phyloP scores from a whole-genome alignment of 495 filamentous ascomycete species.

The Pyrenopolyporus hunteri region DNA sequence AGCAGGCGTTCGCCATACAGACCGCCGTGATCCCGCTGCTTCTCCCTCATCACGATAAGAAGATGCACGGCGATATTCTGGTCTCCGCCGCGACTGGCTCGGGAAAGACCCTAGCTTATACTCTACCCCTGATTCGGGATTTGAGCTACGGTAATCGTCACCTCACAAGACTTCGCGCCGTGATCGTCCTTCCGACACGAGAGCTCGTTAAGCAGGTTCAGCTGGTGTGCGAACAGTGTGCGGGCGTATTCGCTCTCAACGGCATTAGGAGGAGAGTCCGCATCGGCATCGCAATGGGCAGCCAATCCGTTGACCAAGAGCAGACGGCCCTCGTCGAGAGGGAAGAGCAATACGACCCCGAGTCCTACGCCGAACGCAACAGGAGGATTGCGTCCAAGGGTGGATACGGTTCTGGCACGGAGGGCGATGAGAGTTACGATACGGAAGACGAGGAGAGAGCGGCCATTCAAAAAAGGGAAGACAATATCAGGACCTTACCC shows the following conservation, averaged over 20 bases:
- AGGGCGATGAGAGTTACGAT: slow-evolving; percentile 34
- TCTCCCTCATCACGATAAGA: slow-evolving; percentile 59
- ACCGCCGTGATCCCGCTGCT: slow-evolving; percentile 79
- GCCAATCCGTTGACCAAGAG: slow-evolving; percentile 75
- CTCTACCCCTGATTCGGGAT: slow-evolving; percentile 82
- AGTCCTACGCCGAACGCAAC: slow-evolving; percentile 39
- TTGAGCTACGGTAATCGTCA: slow-evolving; percentile 59
- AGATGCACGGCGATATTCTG: slow-evolving; percentile 74
- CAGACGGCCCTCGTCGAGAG: slow-evolving; percentile 67
- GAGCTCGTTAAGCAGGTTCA: slow-evolving; percentile 86
- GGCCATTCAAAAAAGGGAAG: slow-evolving; percentile 37
- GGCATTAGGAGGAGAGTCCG: slow-evolving; percentile 65
- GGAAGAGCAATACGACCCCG: slow-evolving; percentile 56
- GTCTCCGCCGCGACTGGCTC: slow-evolving; percentile 91
- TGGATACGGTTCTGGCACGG: slow-evolving; percentile 17
- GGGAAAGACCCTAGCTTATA: slow-evolving; percentile 90
- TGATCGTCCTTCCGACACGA: slow-evolving; percentile 88
- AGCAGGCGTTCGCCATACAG: slow-evolving; percentile 84
- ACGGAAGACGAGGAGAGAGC: slow-evolving; percentile 41
- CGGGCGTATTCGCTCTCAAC: slow-evolving; percentile 51
- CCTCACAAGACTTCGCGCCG: slow-evolving; percentile 68
- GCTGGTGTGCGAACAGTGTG: slow-evolving; percentile 71
- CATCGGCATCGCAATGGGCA: slow-evolving; percentile 82
- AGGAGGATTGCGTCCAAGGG: slow-evolving; percentile 20
- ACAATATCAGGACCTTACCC: slow-evolving; percentile 51